phyloP scores from a whole-genome alignment of 1,139 yeast genomes.

The Pneumocystis murina region DNA sequence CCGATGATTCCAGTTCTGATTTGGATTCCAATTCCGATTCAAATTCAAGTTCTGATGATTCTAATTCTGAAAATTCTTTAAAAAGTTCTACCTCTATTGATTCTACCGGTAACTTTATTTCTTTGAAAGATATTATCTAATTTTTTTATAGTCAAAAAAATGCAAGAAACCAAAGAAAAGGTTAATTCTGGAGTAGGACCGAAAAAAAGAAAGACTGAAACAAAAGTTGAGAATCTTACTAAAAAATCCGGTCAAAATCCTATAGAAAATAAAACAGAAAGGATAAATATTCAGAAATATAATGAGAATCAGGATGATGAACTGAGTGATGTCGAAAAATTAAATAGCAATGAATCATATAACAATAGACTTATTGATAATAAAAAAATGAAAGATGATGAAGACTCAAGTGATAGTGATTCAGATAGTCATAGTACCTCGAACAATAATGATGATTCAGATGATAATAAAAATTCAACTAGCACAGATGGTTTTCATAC shows the following conservation, averaged over 20 bases:
- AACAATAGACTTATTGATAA: not conserved
- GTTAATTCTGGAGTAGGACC: not conserved
- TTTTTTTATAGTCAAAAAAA: constrained; percentile 11
- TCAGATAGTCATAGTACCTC: not conserved
- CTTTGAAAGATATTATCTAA: not conserved
- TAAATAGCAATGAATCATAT: not conserved
- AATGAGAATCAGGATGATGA: not conserved
- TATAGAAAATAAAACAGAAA: not conserved
- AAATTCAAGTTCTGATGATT: constrained; percentile 15
- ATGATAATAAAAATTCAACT: not conserved
- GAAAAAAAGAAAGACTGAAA: not conserved
- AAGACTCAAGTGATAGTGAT: not conserved
- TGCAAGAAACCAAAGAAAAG: not conserved
- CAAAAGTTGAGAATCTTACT: not conserved
- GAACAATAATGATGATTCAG: not conserved
- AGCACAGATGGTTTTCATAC: not conserved
- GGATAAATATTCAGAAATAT: not conserved
- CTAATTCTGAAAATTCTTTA: constrained; percentile 20
- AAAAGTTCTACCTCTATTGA: constrained; percentile 13
- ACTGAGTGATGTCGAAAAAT: not conserved
- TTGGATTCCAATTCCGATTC: constrained; percentile 4
- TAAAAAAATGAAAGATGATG: not conserved
- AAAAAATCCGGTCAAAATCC: not conserved
- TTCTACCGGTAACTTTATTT: not conserved
- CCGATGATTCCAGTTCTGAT: constrained; percentile 9